These are phyloP conservation scores for Solanum medicagineum DNA, from an alignment of 257 asterid genomes.

Conservation along the genomic window DNA sequence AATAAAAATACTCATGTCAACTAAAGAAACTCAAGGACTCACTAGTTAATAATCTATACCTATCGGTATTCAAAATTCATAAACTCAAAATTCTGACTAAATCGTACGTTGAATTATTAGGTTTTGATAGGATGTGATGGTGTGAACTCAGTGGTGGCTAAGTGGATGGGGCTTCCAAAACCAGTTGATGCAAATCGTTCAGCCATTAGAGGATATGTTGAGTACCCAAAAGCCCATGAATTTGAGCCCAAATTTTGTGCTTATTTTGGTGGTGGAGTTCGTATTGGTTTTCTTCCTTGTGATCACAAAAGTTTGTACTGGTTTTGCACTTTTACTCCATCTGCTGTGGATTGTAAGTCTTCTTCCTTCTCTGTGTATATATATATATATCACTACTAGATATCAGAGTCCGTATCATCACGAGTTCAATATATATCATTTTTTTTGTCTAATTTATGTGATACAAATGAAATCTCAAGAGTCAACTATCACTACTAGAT, in stretches of 20 bases:
- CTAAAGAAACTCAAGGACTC: neutral
- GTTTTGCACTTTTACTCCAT: conserved; percentile 31
- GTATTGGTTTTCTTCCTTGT: conserved; percentile 38
- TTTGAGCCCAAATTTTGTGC: conserved; percentile 25
- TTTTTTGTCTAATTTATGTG: neutral
- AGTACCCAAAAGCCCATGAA: conserved; percentile 17
- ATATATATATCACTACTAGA: no score
- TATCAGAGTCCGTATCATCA: neutral
- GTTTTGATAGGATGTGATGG: conserved; percentile 54
- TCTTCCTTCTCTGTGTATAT: neutral
- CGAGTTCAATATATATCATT: no score
- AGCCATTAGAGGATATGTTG: conserved; percentile 29
- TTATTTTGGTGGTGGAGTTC: conserved; percentile 35
- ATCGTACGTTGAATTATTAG: neutral
- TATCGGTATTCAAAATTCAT: neutral
- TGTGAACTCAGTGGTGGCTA: conserved; percentile 37
- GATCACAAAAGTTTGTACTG: conserved; percentile 34
- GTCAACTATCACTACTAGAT: no score
- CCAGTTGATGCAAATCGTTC: conserved; percentile 20
- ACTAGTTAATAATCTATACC: neutral
- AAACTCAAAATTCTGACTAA: neutral
- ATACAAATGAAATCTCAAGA: neutral
- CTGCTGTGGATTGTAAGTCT: conserved; percentile 5
- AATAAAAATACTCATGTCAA: no score
- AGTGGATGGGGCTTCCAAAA: conserved; percentile 23